Evolutionary conservation across 108 stramenopile genomes (phyloP), one percentile per base, ranked within the genome.

Genomic region (Skeletonema costatum): DNA sequence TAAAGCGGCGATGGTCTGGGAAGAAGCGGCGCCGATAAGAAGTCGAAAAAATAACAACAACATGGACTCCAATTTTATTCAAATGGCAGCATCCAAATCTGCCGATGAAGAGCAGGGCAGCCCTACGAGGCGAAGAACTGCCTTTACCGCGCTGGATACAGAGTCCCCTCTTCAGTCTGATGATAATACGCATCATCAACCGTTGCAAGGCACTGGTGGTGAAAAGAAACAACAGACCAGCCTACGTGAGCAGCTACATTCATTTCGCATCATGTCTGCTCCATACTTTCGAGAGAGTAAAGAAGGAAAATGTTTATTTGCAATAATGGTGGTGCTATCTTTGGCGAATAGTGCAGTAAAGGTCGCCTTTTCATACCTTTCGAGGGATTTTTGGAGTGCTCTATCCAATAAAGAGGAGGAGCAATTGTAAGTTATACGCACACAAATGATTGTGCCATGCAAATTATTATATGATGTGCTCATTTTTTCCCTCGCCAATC

Each of bases 311-410:
- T 60, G 75, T 16, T 67, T 87, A 13, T 82, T 94, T 64, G 46
- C 36, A 36, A 46, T 68, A 2, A 80, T 96, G 61, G 71, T 93
- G 5, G 64, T 71, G 4, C 70, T 94, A n/a, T 90, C 87, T 48
- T 75, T 96, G 6, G 41, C 86, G 12, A 91, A 93, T 75, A 85
- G 85, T 44, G 89, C 84, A 48, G 87, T 94, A 0, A 83, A 88
- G 9, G 93, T 96, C 50, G 50, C 77, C 31, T 96, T 96, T 69
- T 87, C 85, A 1, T 96, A 94, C 64, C 56, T 96, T 39, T 87
- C 90, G 1, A 64, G 92, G 0, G 95, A 94, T 70, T 94, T 92
- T 67, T 96, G 89, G 87, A 85, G 70, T 31, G 91, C 93, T 1
- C 60, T 94, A 25, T 77, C 65, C 9, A 77, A 85, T 19, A 90